A percentile compares a stretch with the other conserved stretches of the same genome.
These are phyloP conservation scores for Amorphotheca resinae DNA, from an alignment of 495 filamentous ascomycete genomes.

Conservation along the genomic window DNA sequence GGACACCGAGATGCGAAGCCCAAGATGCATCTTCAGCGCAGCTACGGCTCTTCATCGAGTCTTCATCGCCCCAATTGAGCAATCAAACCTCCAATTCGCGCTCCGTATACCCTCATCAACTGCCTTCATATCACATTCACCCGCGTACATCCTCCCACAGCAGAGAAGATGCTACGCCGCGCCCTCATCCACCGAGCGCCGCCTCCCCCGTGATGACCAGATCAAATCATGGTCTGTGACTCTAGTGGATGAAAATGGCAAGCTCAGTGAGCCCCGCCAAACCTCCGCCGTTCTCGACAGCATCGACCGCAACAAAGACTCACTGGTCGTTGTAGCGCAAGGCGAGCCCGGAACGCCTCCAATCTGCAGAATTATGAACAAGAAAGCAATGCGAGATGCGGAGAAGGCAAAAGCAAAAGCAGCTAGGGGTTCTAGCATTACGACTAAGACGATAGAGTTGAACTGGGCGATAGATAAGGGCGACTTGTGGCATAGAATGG, in stretches of 20 bases:
- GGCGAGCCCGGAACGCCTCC: conserved; percentile 26
- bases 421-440: conserved; percentile 5
- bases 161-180: conserved; percentile 16
- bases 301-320: conserved; percentile 37
- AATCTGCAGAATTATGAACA: conserved; percentile 56
- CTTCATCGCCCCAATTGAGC: conserved; percentile 22
- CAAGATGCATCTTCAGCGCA: conserved; percentile 29
- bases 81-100: conserved; percentile 8
- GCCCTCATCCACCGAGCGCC: conserved; percentile 4
- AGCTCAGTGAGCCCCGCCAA: conserved; percentile 32
- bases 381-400: conserved; percentile 21
- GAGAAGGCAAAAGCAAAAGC: conserved; percentile 20
- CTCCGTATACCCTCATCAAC: conserved; percentile 7
- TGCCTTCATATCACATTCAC: conserved; percentile 1
- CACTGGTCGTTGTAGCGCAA: conserved; percentile 45
- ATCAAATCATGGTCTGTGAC: conserved; percentile 41
- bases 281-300: conserved; percentile 31
- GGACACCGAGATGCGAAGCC: conserved; percentile 1
- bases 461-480: conserved; percentile 69
- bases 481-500: conserved; percentile 50
- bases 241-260: conserved; percentile 38
- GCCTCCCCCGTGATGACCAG: conserved; percentile 34
- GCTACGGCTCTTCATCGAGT: conserved; percentile 27
- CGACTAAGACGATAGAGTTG: conserved; percentile 61
- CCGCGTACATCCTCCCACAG: background rate